Evolutionary conservation across 1,139 yeast species (phyloP), one percentile per base, ranked within the genome.

Genomic region (Zygosaccharomyces sapae): DNA sequence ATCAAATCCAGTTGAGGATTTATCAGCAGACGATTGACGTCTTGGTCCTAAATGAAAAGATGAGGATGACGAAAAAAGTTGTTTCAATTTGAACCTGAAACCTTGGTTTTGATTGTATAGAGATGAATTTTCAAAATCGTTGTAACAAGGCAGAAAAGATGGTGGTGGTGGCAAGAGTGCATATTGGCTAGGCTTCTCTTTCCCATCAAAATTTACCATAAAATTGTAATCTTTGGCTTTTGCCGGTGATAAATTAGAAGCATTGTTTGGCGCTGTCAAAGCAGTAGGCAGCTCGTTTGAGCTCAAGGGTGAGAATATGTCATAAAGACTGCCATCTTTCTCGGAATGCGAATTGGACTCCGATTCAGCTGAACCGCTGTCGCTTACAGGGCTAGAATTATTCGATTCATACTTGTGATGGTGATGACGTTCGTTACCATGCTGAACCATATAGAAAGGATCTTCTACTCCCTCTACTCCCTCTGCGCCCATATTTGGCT

Each of bases 291-390:
- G 22, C 12, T 46, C 43, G 13, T 34, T 43, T 29, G 49, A 41
- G 35, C 47, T 43, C 9, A 45, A 25, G 7, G 51, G 51, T 3
- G 51, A 48, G 18, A 48, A 48, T 18, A 48, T 35, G 9, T 48
- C 47, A 27, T 46, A 44, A 5, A 44, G 25, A 30, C 44, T 41
- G 8, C 19, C 27, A 18, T 27, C 10, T 16, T 38, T 38, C 3
- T 38, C 41, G 7, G 41, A 25, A 12, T 18, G 25, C 5, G 16
- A 27, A 4, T 27, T 38, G 9, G 34, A n/a, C 18, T 19, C 27
- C 10, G 24, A 27, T 7, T 38, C 18, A 19, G 29, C 16, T 7
- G 39, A 19, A n/a, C 27, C 22, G 9, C 38, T 8, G 13, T 41
- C 25, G 22, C 13, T 12, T 38, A 18, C 24, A 19, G 13, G 38